Evolutionary conservation across 176 grass and related monocot genomes (phyloP).

Genomic region (Melocanna baccifera): DNA sequence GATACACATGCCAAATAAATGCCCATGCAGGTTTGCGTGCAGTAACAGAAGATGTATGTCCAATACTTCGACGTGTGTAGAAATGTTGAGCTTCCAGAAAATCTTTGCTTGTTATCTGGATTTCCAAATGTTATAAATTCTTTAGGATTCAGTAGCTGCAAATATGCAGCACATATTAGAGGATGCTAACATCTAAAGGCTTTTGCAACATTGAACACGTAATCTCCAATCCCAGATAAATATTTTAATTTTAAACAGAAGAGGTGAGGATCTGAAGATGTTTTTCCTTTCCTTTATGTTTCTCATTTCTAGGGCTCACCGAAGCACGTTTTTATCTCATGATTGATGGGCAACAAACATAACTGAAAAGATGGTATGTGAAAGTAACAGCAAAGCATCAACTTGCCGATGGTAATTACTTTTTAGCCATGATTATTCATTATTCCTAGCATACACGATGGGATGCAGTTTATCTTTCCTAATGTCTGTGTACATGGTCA

Average conservation of each 20-base stretch:
- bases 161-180: neutral
- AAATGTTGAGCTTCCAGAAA: neutral
- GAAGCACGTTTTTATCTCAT: neutral
- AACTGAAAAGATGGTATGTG: neutral
- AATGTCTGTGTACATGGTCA: neutral
- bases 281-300: neutral
- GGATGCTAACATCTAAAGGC: neutral
- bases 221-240: neutral
- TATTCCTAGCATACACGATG: neutral
- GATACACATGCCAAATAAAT: constrained; percentile 2
- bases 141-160: neutral
- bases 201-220: constrained; percentile 1
- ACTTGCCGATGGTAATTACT: neutral
- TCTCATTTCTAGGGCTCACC: neutral
- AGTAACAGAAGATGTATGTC: neutral
- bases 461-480: neutral
- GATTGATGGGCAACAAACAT: neutral
- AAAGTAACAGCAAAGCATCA: neutral
- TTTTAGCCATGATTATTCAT: neutral
- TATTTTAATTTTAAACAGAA: neutral
- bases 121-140: constrained; percentile 1
- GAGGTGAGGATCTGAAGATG: neutral
- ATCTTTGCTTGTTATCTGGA: neutral
- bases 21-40: neutral
- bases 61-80: constrained; percentile 11